Evolutionary conservation across 2,329 filamentous ascomycete species (phyloP).

Genomic region (Blastomyces parvus): DNA sequence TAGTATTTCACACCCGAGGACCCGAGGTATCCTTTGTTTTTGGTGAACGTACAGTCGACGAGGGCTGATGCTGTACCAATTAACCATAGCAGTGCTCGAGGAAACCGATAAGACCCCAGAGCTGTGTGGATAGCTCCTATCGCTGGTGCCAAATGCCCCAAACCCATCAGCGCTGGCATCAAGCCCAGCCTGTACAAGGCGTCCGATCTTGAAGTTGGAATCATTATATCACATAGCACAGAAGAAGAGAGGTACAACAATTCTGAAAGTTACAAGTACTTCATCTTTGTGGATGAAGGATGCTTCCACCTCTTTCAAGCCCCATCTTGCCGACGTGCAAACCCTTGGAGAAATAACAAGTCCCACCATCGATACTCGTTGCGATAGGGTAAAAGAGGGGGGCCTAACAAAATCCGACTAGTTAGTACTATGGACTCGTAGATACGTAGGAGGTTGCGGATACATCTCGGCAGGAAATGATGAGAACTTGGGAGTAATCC

Average conservation of each 20-base stretch:
- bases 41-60: slow-evolving; percentile 2
- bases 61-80: slow-evolving; percentile 1
- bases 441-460: neutral
- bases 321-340: neutral
- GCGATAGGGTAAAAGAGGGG: neutral
- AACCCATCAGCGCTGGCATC: slow-evolving; percentile 4
- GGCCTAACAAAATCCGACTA: neutral
- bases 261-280: neutral
- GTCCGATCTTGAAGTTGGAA: slow-evolving; percentile 2
- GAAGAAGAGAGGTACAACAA: neutral
- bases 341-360: neutral
- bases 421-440: neutral
- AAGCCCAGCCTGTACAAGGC: slow-evolving; percentile 3
- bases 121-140: slow-evolving; percentile 5
- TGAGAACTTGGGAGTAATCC: neutral
- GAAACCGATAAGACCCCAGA: neutral
- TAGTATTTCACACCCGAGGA: neutral
- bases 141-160: slow-evolving; percentile 7
- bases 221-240: neutral
- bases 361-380: neutral
- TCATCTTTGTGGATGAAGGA: neutral
- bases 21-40: neutral
- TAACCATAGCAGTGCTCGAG: neutral
- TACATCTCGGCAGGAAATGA: neutral
- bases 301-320: neutral